These are phyloP conservation scores for Mucor plumbeus DNA, from an alignment of 371 early-diverging fungal species.

Conservation along the genomic window DNA sequence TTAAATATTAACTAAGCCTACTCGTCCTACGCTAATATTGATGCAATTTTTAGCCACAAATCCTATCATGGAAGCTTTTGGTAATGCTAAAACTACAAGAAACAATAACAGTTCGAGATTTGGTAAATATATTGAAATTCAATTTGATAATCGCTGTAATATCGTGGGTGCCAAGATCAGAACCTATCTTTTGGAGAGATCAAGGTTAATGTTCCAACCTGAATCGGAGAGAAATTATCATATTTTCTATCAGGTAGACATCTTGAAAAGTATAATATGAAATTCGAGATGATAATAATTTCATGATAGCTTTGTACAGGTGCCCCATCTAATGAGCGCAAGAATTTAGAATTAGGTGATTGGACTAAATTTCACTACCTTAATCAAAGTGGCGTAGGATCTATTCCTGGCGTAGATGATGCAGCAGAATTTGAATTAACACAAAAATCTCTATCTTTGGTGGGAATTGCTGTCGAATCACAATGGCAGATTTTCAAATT, in stretches of 20 bases:
- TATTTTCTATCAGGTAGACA: constrained; percentile 92
- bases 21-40: not conserved
- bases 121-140: constrained; percentile 98
- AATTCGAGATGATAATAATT: too few species aligned
- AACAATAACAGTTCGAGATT: constrained; percentile 99
- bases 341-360: constrained; percentile 75
- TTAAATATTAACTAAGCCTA: constrained; percentile 11
- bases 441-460: constrained; percentile 80
- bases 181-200: constrained; percentile 97
- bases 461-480: constrained; percentile 83
- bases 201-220: constrained; percentile 96
- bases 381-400: constrained; percentile 84
- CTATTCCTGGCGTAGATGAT: constrained; percentile 89
- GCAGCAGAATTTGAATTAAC: constrained; percentile 89
- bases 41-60: constrained; percentile 89
- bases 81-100: constrained; percentile 99
- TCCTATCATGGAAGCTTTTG: constrained; percentile 99
- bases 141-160: constrained; percentile 76
- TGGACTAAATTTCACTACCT: constrained; percentile 87
- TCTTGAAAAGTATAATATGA: not conserved
- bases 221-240: constrained; percentile 97
- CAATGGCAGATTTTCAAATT: constrained; percentile 92
- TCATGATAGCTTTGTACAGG: constrained; percentile 80
- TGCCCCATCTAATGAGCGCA: constrained; percentile 80
- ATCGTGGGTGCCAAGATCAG: constrained; percentile 96